Base-by-base conservation (phyloP, 2,329 filamentous ascomycete species). In the Endoconidiophora polonica region DNA sequence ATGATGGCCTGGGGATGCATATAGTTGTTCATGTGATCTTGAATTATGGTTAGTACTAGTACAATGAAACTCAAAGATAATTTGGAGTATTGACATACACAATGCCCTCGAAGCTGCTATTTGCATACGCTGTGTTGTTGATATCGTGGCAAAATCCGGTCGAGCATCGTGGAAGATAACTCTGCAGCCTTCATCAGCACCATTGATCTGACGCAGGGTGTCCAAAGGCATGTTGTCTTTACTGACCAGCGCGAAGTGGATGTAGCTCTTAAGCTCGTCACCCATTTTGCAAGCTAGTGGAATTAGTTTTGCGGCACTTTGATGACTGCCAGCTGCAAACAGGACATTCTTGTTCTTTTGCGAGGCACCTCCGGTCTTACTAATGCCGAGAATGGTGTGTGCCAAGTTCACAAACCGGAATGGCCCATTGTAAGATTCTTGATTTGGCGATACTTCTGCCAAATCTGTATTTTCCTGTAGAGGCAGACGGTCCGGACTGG, bases 201-300 rank as follows among this genome's bases (percentile, higher is more conserved):
- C 86, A 62, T 95, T 95, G 53, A 94, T 70, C 48, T 77, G 69
- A 57, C 81, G 71, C 29, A 96, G 68, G 33, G 83, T 76, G 12
- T 79, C 71, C 46, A 93, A 63, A 0, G 75, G 67, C 46, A 94
- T 73, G 10, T 80, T 74, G 53, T 79, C 81, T 53, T 81, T 73
- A 46, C 87, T 82, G 66, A 93, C 73, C 3, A 96, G 65, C 0
- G 77, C 81, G 60, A 94, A 81, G 61, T 96, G 90, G 6, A 95
- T 86, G 55, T 78, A 73, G 59, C 78, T 94, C 52, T 74, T 70
- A 50, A 74, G 71, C 62, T 79, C 73, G 20, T 63, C 63, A 5
- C 79, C 80, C 88, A 95, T 95, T 58, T 85, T 76, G 63, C 91
- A 96, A 4, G 88, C 86, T 60, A 94, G 69, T 0, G 87, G 86